Conservation (phyloP, 2,329 filamentous ascomycete species). For the Verticillium alfalfae region DNA sequence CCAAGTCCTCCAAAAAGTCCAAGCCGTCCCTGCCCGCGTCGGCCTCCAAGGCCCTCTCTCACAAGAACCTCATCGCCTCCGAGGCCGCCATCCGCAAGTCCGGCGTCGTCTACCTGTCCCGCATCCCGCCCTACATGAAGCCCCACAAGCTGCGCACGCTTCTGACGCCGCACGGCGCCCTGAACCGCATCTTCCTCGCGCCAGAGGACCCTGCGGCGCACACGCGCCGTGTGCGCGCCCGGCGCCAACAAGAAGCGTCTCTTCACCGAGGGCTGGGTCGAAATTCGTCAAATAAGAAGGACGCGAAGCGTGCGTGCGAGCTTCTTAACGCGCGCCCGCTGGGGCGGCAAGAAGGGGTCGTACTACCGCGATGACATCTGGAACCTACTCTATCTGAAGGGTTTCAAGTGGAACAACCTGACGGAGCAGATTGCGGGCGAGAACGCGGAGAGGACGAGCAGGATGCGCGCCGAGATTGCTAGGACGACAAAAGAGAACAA, state of each 20-base stretch:
- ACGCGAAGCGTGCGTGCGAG: constrained; percentile 72
- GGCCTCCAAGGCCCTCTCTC: constrained; percentile 49
- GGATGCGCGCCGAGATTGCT: constrained; percentile 72
- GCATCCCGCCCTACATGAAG: constrained; percentile 86
- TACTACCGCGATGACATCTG: constrained; percentile 85
- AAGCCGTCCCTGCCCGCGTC: constrained; percentile 30
- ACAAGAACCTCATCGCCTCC: constrained; percentile 63
- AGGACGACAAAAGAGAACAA: constrained; percentile 75
- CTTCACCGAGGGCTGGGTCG: constrained; percentile 84
- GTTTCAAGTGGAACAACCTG: constrained; percentile 74
- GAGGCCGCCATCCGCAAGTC: constrained; percentile 64
- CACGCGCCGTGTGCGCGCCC: constrained; percentile 57
- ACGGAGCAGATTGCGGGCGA: constrained; percentile 77
- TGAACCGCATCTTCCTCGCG: constrained; percentile 74
- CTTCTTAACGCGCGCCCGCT: constrained; percentile 73
- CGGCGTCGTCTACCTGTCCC: constrained; percentile 77
- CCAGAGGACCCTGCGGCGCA: constrained; percentile 68
- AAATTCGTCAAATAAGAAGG: constrained; percentile 72
- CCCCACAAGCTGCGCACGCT: constrained; percentile 70
- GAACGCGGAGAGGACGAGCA: constrained; percentile 70
- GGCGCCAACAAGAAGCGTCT: constrained; percentile 80
- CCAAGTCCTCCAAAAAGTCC: constrained; percentile 19
- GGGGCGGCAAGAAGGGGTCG: constrained; percentile 73
- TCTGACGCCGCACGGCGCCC: constrained; percentile 66
- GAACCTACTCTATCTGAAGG: constrained; percentile 75